Evolutionary conservation across 352 stramenopile genomes (phyloP).

Genomic region (Phytopythium ostracodes): DNA sequence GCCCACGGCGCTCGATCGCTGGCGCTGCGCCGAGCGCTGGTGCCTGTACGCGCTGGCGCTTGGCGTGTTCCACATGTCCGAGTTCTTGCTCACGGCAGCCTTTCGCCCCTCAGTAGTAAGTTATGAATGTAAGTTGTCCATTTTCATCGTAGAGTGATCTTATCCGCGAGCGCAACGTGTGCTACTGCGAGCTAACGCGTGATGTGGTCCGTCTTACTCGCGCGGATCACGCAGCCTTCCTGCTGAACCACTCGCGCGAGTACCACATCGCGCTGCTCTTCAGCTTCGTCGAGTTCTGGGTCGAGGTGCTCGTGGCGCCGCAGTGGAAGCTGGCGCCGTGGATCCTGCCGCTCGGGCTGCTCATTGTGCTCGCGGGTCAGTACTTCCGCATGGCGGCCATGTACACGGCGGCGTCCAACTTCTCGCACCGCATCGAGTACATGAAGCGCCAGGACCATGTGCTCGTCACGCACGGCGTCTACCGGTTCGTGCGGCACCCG

Average conservation of each 20-base stretch:
- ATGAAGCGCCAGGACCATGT: constrained; percentile 91
- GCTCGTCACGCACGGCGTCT: constrained; percentile 92
- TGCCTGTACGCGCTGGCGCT: constrained; percentile 71
- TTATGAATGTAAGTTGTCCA: constrained; percentile 84
- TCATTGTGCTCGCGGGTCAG: constrained; percentile 83
- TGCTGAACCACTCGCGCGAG: constrained; percentile 89
- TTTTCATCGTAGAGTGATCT: no score
- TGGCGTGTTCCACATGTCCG: constrained; percentile 79
- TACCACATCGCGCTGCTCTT: constrained; percentile 85
- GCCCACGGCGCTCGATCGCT: constrained; percentile 19
- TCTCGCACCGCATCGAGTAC: constrained; percentile 95
- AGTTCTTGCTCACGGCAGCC: constrained; percentile 79
- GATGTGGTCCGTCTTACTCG: neutral
- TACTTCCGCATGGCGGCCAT: constrained; percentile 89
- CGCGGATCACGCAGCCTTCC: constrained; percentile 49
- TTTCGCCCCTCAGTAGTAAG: constrained; percentile 75
- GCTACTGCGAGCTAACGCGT: neutral
- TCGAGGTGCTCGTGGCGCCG: constrained; percentile 83
- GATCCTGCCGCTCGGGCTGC: constrained; percentile 57
- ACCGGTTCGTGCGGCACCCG: constrained; percentile 92
- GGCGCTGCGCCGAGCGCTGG: constrained; percentile 64
- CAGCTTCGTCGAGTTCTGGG: constrained; percentile 90
- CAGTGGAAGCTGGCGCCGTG: constrained; percentile 58
- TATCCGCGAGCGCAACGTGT: neutral
- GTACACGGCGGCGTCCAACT: constrained; percentile 91